These are phyloP conservation scores for Sutorius eximius DNA, from an alignment of 1,284 basidiomycete species.

Conservation along the genomic window DNA sequence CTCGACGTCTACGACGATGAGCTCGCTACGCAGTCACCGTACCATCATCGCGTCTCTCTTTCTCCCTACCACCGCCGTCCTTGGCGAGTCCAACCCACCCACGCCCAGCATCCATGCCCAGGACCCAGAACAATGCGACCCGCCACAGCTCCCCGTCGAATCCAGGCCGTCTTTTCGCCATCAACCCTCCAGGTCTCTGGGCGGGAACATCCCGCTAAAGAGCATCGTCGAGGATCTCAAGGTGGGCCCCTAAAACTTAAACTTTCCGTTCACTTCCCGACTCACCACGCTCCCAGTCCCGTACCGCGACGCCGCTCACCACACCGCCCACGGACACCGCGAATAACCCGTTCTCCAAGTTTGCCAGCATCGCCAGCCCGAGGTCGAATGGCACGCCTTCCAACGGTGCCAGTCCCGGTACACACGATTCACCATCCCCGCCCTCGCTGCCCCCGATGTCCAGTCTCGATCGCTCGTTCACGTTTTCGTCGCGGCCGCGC, in stretches of 20 bases:
- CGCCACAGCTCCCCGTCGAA: neutral
- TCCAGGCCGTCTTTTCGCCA: constrained; percentile 16
- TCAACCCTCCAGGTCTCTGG: constrained; percentile 16
- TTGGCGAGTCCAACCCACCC: constrained; percentile 53
- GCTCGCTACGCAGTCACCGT: constrained; percentile 63
- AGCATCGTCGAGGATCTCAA: constrained; percentile 81
- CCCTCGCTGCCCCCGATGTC: constrained; percentile 29
- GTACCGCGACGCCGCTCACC: constrained; percentile 38
- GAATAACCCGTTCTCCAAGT: constrained; percentile 44
- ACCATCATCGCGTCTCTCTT: constrained; percentile 78
- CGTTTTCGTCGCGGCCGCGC: constrained; percentile 25
- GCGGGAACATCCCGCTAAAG: constrained; percentile 42
- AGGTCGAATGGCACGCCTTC: constrained; percentile 2
- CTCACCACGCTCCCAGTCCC: constrained; percentile 35
- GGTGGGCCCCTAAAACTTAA: constrained; percentile 30
- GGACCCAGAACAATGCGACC: neutral
- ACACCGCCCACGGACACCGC: constrained; percentile 39
- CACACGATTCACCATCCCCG: neutral
- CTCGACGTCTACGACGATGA: constrained; percentile 43
- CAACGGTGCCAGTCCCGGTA: neutral
- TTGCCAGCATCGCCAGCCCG: constrained; percentile 32
- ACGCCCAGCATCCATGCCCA: constrained; percentile 40
- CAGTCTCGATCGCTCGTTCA: constrained; percentile 27
- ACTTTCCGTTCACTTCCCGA: neutral
- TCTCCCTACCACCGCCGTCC: constrained; percentile 66